These are phyloP conservation scores for Chalciporus chontae DNA, from an alignment of 768 basidiomycete genomes.

Conservation along the genomic window DNA sequence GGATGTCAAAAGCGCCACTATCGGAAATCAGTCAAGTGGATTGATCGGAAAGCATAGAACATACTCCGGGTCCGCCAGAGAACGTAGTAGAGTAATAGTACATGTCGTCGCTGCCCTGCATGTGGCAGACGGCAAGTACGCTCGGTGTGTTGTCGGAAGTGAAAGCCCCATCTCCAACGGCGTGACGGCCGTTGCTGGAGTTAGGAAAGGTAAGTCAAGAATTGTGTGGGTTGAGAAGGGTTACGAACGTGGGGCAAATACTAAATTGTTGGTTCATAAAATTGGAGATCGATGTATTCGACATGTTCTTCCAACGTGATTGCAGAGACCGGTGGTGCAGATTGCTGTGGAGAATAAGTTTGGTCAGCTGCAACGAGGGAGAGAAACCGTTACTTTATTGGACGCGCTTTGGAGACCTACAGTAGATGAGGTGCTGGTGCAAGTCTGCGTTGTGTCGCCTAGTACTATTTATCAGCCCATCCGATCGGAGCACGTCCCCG, in stretches of 20 bases:
- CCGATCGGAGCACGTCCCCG: constrained; percentile 12
- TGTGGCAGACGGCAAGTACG: constrained; percentile 83
- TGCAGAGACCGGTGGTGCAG: constrained; percentile 12
- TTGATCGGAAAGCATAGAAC: constrained; percentile 23
- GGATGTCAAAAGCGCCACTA: constrained; percentile 96
- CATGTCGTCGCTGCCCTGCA: constrained; percentile 76
- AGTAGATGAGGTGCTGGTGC: constrained; percentile 13
- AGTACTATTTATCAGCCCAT: not conserved
- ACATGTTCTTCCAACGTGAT: constrained; percentile 88
- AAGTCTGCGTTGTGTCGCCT: constrained; percentile 3
- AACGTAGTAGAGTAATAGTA: constrained; percentile 93
- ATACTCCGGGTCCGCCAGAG: constrained; percentile 89
- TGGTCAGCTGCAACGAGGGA: not conserved
- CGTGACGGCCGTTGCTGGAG: constrained; percentile 86
- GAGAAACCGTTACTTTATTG: constrained; percentile 5
- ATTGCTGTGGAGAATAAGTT: constrained; percentile 6
- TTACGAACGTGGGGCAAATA: constrained; percentile 87
- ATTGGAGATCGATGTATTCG: constrained; percentile 70
- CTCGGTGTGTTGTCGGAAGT: constrained; percentile 72
- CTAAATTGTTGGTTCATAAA: constrained; percentile 77
- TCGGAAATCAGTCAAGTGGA: constrained; percentile 4
- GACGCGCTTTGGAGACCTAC: not conserved
- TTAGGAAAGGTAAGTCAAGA: constrained; percentile 13
- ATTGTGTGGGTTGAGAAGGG: not conserved
- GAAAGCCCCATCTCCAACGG: constrained; percentile 97